Conservation (phyloP, 257 asterid genomes). For the Cinchona pubescens region DNA sequence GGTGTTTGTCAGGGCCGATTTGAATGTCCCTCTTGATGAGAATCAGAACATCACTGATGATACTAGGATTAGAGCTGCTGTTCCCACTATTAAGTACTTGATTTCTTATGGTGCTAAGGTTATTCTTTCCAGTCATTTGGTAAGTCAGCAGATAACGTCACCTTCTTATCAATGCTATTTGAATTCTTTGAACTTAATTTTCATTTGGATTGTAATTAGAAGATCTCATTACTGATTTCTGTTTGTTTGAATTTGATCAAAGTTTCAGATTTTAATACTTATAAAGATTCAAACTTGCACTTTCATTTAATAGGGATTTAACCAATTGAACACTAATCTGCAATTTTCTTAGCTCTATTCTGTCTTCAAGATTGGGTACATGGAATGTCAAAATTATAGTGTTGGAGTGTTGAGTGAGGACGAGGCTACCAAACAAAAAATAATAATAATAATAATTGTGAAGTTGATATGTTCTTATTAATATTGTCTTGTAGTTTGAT, state of each 20-base stretch:
- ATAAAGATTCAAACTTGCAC: not conserved
- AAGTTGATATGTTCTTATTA: not conserved
- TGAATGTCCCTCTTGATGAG: slow-evolving; percentile 76
- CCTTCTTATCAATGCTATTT: not conserved
- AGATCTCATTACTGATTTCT: not conserved
- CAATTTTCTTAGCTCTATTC: not conserved
- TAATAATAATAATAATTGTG: no score
- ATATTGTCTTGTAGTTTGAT: not conserved
- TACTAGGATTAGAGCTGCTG: slow-evolving; percentile 76
- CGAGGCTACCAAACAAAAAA: no score
- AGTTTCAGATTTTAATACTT: not conserved
- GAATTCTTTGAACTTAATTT: not conserved
- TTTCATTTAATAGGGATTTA: not conserved
- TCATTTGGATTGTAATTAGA: not conserved
- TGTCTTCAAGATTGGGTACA: not conserved
- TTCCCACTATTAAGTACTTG: slow-evolving; percentile 68
- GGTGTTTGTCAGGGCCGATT: slow-evolving; percentile 69
- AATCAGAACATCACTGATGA: slow-evolving; percentile 64
- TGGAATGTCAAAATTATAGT: not conserved
- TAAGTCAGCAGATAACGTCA: slow-evolving; percentile 19
- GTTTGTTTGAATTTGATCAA: not conserved
- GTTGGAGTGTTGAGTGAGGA: not conserved
- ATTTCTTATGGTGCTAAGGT: slow-evolving; percentile 65
- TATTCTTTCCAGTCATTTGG: slow-evolving; percentile 58
- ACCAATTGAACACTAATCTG: not conserved